Evolutionary conservation across 2,329 filamentous ascomycete species (phyloP).

Genomic region (Rugonectria rugulosa): DNA sequence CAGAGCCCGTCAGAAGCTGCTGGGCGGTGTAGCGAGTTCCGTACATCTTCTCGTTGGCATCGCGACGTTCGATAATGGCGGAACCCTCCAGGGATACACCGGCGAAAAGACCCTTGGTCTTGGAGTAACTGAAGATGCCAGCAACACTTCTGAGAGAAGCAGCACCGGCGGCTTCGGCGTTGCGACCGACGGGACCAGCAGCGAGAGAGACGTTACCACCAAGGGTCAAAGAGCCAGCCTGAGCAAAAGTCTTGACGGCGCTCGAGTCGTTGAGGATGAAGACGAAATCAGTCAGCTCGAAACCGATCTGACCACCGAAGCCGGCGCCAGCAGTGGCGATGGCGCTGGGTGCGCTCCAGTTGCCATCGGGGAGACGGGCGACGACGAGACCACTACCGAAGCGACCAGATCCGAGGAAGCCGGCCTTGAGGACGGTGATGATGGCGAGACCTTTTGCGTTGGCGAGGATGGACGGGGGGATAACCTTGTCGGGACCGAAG

Average conservation of each 20-base stretch:
- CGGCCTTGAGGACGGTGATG: conserved; percentile 86
- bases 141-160: conserved; percentile 89
- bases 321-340: conserved; percentile 83
- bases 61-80: conserved; percentile 90
- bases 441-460: conserved; percentile 92
- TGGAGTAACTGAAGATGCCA: conserved; percentile 95
- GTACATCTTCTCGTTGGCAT: conserved; percentile 97
- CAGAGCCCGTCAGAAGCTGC: conserved; percentile 80
- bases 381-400: conserved; percentile 86
- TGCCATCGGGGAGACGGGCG: conserved; percentile 77
- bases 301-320: conserved; percentile 86
- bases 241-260: conserved; percentile 93
- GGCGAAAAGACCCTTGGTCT: conserved; percentile 96
- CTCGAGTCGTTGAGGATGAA: conserved; percentile 94
- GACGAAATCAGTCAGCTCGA: conserved; percentile 92
- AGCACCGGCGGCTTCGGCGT: conserved; percentile 94
- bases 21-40: conserved; percentile 80
- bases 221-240: conserved; percentile 88
- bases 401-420: conserved; percentile 82
- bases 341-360: conserved; percentile 83
- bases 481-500: conserved; percentile 96
- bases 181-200: conserved; percentile 90
- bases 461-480: conserved; percentile 86
- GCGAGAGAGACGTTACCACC: conserved; percentile 97
- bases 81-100: conserved; percentile 94